Percentiles rank a stretch among this genome's conserved stretches.
Evolutionary conservation across 148 eudicot species (phyloP).

Genomic region (Euryodendron excelsum): DNA sequence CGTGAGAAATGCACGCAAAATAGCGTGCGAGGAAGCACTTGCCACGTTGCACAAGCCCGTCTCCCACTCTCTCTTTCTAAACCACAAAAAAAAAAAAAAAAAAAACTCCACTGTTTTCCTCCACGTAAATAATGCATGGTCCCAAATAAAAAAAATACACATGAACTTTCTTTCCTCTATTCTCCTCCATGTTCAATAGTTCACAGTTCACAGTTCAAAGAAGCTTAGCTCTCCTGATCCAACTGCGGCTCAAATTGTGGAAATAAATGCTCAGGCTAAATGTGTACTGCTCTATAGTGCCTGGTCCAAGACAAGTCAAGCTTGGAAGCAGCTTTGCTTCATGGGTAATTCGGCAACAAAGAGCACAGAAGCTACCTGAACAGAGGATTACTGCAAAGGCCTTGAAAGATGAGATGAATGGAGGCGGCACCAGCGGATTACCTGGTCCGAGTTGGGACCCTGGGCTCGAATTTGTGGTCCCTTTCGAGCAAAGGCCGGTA

Average conservation of each 20-base stretch:
- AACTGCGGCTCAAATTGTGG: background rate
- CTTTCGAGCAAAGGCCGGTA: slow-evolving; percentile 97
- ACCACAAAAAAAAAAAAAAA: slow-evolving; percentile 16
- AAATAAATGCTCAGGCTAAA: slow-evolving; percentile 63
- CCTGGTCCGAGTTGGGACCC: slow-evolving; percentile 94
- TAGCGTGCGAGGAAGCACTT: slow-evolving; percentile 42
- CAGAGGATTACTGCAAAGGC: slow-evolving; percentile 47
- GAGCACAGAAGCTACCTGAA: slow-evolving; percentile 24
- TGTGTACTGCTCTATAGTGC: slow-evolving; percentile 53
- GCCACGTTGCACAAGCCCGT: slow-evolving; percentile 41
- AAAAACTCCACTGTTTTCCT: slow-evolving; percentile 22
- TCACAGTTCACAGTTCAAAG: too few relatives aligned
- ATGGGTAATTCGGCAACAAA: slow-evolving; percentile 38
- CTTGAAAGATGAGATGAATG: slow-evolving; percentile 68
- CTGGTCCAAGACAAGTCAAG: slow-evolving; percentile 39
- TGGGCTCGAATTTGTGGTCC: slow-evolving; percentile 85
- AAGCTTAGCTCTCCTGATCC: too few relatives aligned
- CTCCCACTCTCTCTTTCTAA: slow-evolving; percentile 22
- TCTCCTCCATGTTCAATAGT: slow-evolving; percentile 16
- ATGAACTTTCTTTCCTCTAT: background rate
- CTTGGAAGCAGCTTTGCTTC: slow-evolving; percentile 34
- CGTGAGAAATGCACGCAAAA: slow-evolving; percentile 28
- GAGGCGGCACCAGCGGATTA: slow-evolving; percentile 56
- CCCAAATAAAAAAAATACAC: slow-evolving; percentile 14
- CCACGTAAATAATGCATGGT: slow-evolving; percentile 53